phyloP scores from a whole-genome alignment of 1,284 basidiomycete species.

The Heterobasidion irregulare region DNA sequence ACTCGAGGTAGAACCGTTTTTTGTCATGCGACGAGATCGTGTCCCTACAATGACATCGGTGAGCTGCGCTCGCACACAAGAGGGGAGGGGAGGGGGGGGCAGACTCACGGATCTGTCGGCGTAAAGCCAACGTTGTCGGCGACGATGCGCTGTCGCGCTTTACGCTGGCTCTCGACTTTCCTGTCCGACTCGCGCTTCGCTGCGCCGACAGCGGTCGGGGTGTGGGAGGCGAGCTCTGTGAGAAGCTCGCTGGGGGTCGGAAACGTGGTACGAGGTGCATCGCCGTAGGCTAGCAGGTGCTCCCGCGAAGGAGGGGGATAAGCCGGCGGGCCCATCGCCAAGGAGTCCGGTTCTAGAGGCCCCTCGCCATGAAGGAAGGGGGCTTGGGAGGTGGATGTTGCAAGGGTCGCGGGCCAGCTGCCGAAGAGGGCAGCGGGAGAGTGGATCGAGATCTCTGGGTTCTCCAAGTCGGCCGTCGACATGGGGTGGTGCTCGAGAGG shows the following conservation, averaged over 20 bases:
- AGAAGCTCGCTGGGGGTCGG: slow-evolving; percentile 63
- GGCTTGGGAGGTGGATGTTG: background rate
- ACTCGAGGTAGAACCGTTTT: slow-evolving; percentile 64
- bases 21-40: slow-evolving; percentile 69
- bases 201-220: background rate
- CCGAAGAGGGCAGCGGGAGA: background rate
- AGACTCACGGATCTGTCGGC: slow-evolving; percentile 49
- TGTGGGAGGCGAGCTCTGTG: slow-evolving; percentile 24
- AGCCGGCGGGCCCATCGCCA: background rate
- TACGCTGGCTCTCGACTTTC: slow-evolving; percentile 34
- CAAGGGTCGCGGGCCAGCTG: background rate
- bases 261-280: slow-evolving; percentile 28
- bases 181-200: slow-evolving; percentile 8
- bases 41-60: slow-evolving; percentile 31
- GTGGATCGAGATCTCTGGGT: background rate
- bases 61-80: too few relatives aligned
- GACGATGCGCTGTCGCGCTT: slow-evolving; percentile 42
- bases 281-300: slow-evolving; percentile 19
- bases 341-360: too few relatives aligned
- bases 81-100: too few relatives aligned
- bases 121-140: slow-evolving; percentile 47
- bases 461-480: background rate
- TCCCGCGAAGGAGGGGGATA: slow-evolving; percentile 3
- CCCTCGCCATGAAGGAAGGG: too few relatives aligned
- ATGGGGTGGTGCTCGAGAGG: too few relatives aligned